A percentile compares a stretch with the other conserved stretches of the same genome.
Conservation (phyloP, 805 yeast species). For the Maudiozyma serrabonitensis region DNA sequence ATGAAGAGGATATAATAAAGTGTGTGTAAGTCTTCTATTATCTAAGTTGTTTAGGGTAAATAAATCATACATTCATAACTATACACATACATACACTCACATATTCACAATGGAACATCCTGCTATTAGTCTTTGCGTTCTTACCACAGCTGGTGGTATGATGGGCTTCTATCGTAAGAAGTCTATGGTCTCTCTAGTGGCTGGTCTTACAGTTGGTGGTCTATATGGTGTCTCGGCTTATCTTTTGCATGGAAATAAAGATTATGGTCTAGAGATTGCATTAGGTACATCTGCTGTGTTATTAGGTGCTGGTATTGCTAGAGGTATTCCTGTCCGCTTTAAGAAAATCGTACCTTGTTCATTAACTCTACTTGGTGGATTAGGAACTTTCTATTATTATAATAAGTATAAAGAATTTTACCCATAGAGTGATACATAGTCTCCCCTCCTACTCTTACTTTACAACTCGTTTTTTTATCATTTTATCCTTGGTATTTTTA, state of each 20-base stretch:
- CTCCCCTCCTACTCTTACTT: neutral
- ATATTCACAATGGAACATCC: constrained; percentile 54
- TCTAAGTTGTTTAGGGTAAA: too few species aligned
- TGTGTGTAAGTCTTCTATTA: neutral
- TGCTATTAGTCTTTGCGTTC: constrained; percentile 58
- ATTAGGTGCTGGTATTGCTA: constrained; percentile 59
- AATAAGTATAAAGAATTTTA: constrained; percentile 71
- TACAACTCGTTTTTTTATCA: neutral
- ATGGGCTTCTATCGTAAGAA: constrained; percentile 61
- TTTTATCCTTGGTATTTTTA: neutral
- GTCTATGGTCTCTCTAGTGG: constrained; percentile 70
- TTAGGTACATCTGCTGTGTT: constrained; percentile 59
- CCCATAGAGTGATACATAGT: constrained; percentile 7
- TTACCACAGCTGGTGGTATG: constrained; percentile 60
- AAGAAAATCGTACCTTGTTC: constrained; percentile 68
- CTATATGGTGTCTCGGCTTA: constrained; percentile 66
- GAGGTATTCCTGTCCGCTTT: constrained; percentile 52
- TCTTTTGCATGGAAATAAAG: constrained; percentile 59
- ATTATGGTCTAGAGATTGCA: constrained; percentile 75
- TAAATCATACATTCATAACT: neutral
- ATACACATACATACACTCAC: neutral
- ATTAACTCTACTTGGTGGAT: constrained; percentile 52
- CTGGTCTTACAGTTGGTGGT: constrained; percentile 56
- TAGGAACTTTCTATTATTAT: constrained; percentile 58
- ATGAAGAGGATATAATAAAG: too few species aligned